phyloP scores from a whole-genome alignment of 345 rosid species.

The Ceriops zippeliana region DNA sequence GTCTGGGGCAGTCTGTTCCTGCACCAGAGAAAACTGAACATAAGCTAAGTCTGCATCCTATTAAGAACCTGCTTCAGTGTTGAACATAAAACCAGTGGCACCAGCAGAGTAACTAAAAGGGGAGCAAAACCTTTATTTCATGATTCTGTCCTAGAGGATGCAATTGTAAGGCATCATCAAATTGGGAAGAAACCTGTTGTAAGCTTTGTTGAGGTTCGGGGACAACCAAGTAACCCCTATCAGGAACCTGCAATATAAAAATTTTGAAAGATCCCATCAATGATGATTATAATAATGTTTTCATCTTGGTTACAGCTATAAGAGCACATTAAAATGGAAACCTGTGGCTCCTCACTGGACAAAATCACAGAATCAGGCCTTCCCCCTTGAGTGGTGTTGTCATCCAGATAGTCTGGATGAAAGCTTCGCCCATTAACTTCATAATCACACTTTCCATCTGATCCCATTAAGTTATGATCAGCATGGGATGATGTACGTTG shows the following conservation, averaged over 20 bases:
- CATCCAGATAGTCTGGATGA: constrained; percentile 51
- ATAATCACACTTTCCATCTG: constrained; percentile 56
- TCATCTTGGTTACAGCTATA: constrained; percentile 7
- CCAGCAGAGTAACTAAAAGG: constrained; percentile 7
- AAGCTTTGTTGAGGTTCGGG: constrained; percentile 49
- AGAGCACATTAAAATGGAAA: constrained; percentile 16
- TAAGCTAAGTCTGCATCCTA: constrained; percentile 6
- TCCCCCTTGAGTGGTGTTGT: constrained; percentile 44
- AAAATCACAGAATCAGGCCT: constrained; percentile 46
- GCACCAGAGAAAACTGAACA: constrained; percentile 24
- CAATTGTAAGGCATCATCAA: constrained; percentile 52
- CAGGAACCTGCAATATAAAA: constrained; percentile 43
- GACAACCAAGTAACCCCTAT: constrained; percentile 40
- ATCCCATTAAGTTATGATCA: constrained; percentile 42
- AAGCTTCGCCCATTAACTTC: constrained; percentile 53
- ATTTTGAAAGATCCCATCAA: constrained; percentile 10
- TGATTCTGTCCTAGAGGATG: constrained; percentile 40
- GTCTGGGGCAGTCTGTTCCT: constrained; percentile 46
- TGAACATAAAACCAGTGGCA: constrained; percentile 7
- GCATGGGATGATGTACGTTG: constrained; percentile 48
- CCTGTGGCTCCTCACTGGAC: constrained; percentile 64
- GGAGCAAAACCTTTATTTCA: constrained; percentile 53
- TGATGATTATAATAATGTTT: neutral
- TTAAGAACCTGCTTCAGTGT: neutral
- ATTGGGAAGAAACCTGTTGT: constrained; percentile 68